phyloP scores from a whole-genome alignment of 441 rosid genomes.

The Pelargonium citronellum region DNA sequence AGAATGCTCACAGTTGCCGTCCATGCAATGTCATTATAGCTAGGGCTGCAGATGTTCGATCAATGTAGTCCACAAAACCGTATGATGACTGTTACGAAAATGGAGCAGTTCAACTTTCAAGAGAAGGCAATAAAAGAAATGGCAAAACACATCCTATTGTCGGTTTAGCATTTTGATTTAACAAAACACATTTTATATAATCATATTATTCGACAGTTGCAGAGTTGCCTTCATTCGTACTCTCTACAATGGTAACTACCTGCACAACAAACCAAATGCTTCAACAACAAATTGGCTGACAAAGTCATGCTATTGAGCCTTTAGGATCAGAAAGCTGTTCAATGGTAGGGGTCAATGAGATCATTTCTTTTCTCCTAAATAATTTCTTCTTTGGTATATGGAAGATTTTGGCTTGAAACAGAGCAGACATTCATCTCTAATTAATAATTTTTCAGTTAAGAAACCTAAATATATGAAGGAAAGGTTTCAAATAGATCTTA shows the following conservation, averaged over 20 bases:
- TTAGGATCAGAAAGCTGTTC: neutral
- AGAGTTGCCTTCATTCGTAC: no score
- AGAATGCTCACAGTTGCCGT: slow-evolving; percentile 70
- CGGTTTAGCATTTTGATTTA: no score
- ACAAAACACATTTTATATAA: no score
- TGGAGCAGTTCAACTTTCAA: neutral
- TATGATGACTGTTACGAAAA: slow-evolving; percentile 68
- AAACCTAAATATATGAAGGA: no score
- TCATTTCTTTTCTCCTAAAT: no score
- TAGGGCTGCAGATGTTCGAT: slow-evolving; percentile 80
- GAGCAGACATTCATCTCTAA: no score
- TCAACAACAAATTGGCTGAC: neutral
- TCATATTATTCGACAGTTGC: no score
- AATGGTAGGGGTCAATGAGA: no score
- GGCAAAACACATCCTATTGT: neutral
- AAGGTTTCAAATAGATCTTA: no score
- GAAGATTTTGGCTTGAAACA: no score
- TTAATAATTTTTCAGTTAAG: no score
- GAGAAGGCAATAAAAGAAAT: neutral
- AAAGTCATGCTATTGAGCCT: neutral
- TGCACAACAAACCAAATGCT: neutral
- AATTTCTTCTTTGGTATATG: no score
- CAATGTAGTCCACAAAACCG: slow-evolving; percentile 94
- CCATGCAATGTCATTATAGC: slow-evolving; percentile 89
- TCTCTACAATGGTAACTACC: neutral